phyloP scores from a whole-genome alignment of 108 stramenopile genomes.

The Nannochloropsis oceanica region DNA sequence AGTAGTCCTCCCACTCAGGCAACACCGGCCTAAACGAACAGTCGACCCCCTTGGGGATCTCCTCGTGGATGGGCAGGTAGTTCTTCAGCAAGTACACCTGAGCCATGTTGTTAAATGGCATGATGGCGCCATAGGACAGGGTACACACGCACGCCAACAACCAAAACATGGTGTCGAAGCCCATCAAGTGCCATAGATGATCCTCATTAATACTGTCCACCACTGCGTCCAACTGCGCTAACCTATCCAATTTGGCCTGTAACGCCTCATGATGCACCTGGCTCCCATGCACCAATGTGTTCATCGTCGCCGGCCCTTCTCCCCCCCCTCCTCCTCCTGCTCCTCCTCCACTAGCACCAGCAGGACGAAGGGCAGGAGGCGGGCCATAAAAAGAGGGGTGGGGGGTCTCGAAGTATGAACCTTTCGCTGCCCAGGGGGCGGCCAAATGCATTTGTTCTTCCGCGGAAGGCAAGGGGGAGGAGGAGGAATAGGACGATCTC shows the following conservation, averaged over 20 bases:
- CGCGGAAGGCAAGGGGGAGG: not conserved
- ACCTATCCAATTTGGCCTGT: not conserved
- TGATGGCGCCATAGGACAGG: slow-evolving; percentile 48
- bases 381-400: not conserved
- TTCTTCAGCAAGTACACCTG: not conserved
- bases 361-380: not conserved
- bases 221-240: not conserved
- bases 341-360: not conserved
- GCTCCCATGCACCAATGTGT: not conserved
- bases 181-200: slow-evolving; percentile 15
- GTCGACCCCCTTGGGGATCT: not conserved
- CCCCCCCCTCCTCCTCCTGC: too few relatives aligned
- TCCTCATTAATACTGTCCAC: not conserved
- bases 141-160: slow-evolving; percentile 44
- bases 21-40: not conserved
- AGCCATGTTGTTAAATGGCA: slow-evolving; percentile 32
- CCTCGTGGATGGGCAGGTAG: not conserved
- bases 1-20: not conserved
- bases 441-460: not conserved
- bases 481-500: not conserved
- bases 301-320: not conserved
- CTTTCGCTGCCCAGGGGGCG: not conserved
- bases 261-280: not conserved
- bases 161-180: slow-evolving; percentile 44
- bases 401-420: not conserved